phyloP scores from a whole-genome alignment of 768 basidiomycete species.

The Rhizopogon roseolus region DNA sequence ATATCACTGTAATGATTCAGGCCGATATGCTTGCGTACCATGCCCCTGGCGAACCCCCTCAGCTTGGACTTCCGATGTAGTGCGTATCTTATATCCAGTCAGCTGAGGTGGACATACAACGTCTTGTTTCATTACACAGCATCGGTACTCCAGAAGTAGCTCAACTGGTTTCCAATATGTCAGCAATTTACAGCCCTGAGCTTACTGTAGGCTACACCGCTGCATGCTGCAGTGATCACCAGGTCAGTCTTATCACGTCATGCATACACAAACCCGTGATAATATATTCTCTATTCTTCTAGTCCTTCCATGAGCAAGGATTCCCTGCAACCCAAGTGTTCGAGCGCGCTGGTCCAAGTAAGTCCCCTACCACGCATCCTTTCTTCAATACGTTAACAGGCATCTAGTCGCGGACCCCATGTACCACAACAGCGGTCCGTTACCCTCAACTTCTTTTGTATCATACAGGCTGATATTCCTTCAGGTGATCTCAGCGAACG shows the following conservation, averaged over 20 bases:
- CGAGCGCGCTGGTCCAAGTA: slow-evolving; percentile 76
- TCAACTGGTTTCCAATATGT: slow-evolving; percentile 69
- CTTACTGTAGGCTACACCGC: slow-evolving; percentile 63
- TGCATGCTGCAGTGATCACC: slow-evolving; percentile 92
- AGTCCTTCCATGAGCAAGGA: slow-evolving; percentile 81
- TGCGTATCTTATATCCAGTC: slow-evolving; percentile 27
- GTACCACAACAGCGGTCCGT: slow-evolving; percentile 78
- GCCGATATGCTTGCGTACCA: slow-evolving; percentile 92
- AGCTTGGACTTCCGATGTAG: slow-evolving; percentile 76
- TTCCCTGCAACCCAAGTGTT: slow-evolving; percentile 87
- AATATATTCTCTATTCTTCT: slow-evolving; percentile 2
- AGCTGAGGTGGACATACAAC: neutral
- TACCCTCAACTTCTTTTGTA: neutral
- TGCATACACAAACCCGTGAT: neutral
- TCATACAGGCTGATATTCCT: neutral
- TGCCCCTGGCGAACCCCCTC: slow-evolving; percentile 69
- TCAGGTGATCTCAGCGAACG: slow-evolving; percentile 76
- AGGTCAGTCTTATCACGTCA: slow-evolving; percentile 35
- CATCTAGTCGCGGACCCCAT: slow-evolving; percentile 74
- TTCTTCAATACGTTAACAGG: neutral
- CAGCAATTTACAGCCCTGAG: slow-evolving; percentile 78
- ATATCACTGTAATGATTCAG: slow-evolving; percentile 81
- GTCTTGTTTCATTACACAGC: slow-evolving; percentile 29
- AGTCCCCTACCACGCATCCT: slow-evolving; percentile 13
- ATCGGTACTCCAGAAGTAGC: slow-evolving; percentile 77